These are phyloP conservation scores for Daphne laureola DNA, from an alignment of 441 rosid genomes.

Conservation along the genomic window DNA sequence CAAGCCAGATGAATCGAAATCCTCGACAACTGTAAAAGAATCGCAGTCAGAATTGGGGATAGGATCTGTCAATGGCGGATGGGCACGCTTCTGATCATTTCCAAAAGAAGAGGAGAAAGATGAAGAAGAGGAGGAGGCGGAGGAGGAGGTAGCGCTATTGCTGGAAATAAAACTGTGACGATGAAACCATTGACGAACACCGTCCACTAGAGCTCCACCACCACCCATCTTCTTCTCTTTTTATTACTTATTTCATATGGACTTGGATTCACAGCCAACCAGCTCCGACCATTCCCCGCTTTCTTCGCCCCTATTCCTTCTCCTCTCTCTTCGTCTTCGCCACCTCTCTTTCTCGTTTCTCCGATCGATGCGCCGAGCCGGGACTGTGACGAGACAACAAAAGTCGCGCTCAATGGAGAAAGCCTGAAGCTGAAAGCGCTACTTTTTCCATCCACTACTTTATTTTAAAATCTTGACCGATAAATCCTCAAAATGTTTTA, in stretches of 20 bases:
- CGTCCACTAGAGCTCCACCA: conserved; percentile 69
- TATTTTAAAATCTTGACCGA: no score
- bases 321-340: not conserved
- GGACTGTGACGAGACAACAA: no score
- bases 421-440: no score
- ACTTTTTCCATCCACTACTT: no score
- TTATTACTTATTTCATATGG: conserved; percentile 1
- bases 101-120: conserved; percentile 13
- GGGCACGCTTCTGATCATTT: conserved; percentile 3
- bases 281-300: conserved; percentile 23
- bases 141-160: conserved; percentile 16
- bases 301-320: conserved; percentile 10
- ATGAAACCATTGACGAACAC: conserved; percentile 93
- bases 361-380: conserved; percentile 6
- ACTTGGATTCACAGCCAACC: conserved; percentile 27
- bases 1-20: conserved; percentile 43
- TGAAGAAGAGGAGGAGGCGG: conserved; percentile 21
- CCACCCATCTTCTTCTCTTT: conserved; percentile 52
- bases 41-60: not conserved
- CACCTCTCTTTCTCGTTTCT: conserved; percentile 4
- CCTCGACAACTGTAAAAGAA: conserved; percentile 22
- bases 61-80: no score
- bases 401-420: no score
- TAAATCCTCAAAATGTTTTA: no score
- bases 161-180: conserved; percentile 35